These are phyloP conservation scores for Capsella bursapastoris DNA, from an alignment of 345 rosid genomes.

Conservation along the genomic window DNA sequence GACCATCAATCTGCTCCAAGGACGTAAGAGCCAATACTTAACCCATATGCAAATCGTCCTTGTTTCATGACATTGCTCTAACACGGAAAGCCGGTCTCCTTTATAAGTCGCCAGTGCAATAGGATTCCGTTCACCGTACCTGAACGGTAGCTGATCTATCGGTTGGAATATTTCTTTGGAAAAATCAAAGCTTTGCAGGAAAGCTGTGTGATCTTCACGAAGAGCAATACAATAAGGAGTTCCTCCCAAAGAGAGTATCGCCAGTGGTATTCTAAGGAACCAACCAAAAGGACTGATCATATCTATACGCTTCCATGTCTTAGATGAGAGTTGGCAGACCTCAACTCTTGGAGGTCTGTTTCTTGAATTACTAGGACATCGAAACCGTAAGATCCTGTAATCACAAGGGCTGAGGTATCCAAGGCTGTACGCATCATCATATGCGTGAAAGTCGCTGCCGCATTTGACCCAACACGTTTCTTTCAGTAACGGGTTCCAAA, in stretches of 20 bases:
- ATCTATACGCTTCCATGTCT: background rate
- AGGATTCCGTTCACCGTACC: background rate
- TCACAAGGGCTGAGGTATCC: no score
- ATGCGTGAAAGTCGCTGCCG: no score
- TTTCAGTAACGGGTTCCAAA: no score
- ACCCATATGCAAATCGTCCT: slow-evolving; percentile 19
- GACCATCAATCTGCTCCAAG: background rate
- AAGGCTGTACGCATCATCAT: no score
- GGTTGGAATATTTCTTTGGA: slow-evolving; percentile 5
- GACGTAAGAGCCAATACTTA: background rate
- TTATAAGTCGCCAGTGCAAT: background rate
- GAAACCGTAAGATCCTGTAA: no score
- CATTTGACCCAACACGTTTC: no score
- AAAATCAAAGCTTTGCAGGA: slow-evolving; percentile 14
- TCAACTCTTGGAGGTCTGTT: background rate
- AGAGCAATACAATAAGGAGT: background rate
- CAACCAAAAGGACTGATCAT: background rate
- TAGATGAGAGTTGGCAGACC: background rate
- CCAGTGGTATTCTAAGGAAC: background rate
- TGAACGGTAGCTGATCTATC: background rate
- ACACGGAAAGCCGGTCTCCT: slow-evolving; percentile 14
- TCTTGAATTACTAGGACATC: no score
- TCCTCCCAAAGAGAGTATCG: background rate
- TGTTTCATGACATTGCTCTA: slow-evolving; percentile 12
- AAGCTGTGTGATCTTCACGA: background rate